Conservation (phyloP, 2,329 filamentous ascomycete species). For the Penicillium sp. region DNA sequence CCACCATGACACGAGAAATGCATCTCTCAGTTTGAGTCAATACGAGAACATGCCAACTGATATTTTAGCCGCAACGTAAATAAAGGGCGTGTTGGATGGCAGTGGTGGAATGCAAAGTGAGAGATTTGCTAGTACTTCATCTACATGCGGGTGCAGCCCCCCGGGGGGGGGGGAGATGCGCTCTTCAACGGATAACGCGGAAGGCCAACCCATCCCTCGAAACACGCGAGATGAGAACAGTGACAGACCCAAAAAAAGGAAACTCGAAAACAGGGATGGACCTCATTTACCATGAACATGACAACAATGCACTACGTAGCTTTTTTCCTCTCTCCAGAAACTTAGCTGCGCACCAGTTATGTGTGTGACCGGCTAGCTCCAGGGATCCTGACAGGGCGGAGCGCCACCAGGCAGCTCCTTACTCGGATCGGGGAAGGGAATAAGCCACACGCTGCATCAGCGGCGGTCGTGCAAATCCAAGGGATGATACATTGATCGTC, state of each 20-base stretch:
- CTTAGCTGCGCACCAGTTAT: not conserved
- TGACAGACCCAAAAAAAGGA: not conserved
- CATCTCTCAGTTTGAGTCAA: not conserved
- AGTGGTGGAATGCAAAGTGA: too few species aligned
- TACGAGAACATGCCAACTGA: too few species aligned
- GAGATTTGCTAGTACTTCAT: too few species aligned
- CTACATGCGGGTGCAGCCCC: too few species aligned
- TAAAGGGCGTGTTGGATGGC: too few species aligned
- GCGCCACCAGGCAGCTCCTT: conserved; percentile 13
- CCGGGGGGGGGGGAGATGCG: too few species aligned
- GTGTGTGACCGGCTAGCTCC: not conserved
- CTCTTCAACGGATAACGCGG: not conserved
- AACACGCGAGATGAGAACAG: not conserved
- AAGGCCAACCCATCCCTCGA: not conserved
- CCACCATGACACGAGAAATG: not conserved
- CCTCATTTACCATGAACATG: not conserved
- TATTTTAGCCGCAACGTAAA: too few species aligned
- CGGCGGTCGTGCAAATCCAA: conserved; percentile 10
- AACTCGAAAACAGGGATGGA: not conserved
- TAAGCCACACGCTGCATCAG: conserved; percentile 21
- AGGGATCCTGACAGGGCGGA: not conserved
- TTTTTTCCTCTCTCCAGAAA: not conserved
- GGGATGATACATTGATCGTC: conserved; percentile 5
- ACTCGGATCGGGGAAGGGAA: conserved; percentile 7
- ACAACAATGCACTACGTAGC: not conserved